Conservation (phyloP, 2,329 filamentous ascomycete genomes). For the Mycosphaerella sp. region DNA sequence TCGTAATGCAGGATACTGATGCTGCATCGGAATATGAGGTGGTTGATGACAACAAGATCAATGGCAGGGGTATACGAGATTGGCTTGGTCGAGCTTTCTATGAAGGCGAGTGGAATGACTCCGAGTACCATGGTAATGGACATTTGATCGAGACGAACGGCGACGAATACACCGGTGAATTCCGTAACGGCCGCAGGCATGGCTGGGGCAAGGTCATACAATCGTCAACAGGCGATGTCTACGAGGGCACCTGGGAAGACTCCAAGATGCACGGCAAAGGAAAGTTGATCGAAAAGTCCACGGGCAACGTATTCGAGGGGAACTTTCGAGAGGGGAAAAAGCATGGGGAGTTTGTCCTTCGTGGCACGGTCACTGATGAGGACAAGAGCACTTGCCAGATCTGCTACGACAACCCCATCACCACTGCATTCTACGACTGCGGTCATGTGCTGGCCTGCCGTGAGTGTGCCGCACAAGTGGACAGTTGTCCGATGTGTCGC, state of each 20-base stretch:
- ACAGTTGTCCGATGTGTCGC: slow-evolving; percentile 56
- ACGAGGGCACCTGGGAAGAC: slow-evolving; percentile 53
- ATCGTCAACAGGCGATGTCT: slow-evolving; percentile 57
- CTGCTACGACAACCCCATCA: slow-evolving; percentile 55
- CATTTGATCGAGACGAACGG: slow-evolving; percentile 50
- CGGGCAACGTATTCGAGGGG: slow-evolving; percentile 56
- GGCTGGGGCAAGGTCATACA: slow-evolving; percentile 55
- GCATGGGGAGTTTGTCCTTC: slow-evolving; percentile 56
- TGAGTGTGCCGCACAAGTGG: slow-evolving; percentile 53
- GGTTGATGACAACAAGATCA: slow-evolving; percentile 4
- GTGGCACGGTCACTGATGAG: slow-evolving; percentile 57
- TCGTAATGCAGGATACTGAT: slow-evolving; percentile 30
- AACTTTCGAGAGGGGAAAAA: slow-evolving; percentile 56
- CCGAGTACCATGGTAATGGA: slow-evolving; percentile 49
- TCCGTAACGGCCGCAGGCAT: slow-evolving; percentile 48
- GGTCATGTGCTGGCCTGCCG: slow-evolving; percentile 58
- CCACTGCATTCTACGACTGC: slow-evolving; percentile 57
- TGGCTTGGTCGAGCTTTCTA: slow-evolving; percentile 54
- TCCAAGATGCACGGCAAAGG: slow-evolving; percentile 58
- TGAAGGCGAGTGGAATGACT: slow-evolving; percentile 42
- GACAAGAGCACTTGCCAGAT: slow-evolving; percentile 55
- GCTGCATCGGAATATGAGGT: slow-evolving; percentile 36
- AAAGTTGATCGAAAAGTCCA: slow-evolving; percentile 50
- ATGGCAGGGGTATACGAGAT: slow-evolving; percentile 40
- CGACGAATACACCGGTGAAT: slow-evolving; percentile 52